phyloP scores from a whole-genome alignment of 1,284 basidiomycete genomes.

The Boletus sp. region DNA sequence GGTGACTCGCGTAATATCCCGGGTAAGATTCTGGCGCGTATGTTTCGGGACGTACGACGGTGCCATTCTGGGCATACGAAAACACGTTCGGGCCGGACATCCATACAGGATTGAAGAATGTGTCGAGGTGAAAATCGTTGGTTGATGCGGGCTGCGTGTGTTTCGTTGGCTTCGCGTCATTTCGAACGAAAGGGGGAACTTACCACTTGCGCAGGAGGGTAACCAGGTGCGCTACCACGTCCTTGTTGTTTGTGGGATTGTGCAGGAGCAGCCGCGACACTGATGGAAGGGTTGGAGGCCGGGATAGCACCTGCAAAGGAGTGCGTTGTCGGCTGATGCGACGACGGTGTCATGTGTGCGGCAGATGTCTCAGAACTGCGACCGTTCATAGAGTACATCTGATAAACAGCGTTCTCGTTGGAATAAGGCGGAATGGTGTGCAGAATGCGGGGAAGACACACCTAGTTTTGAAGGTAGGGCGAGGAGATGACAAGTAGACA shows the following conservation, averaged over 20 bases:
- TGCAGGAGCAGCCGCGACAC: not conserved
- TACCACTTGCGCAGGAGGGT: not conserved
- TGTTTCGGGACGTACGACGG: slow-evolving; percentile 17
- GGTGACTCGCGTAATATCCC: not conserved
- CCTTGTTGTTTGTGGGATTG: not conserved
- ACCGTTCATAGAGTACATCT: not conserved
- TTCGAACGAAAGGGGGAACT: not conserved
- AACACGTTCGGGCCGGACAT: slow-evolving; percentile 26
- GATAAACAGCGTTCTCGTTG: not conserved
- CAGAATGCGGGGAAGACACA: not conserved
- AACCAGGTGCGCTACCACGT: not conserved
- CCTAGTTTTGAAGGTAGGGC: not conserved
- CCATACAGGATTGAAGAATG: slow-evolving; percentile 31
- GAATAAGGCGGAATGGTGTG: slow-evolving; percentile 1
- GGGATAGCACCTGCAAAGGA: not conserved
- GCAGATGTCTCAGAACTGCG: not conserved
- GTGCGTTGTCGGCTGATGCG: not conserved
- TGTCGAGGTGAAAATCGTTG: slow-evolving; percentile 26
- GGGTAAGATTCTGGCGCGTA: slow-evolving; percentile 11
- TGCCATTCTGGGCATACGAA: slow-evolving; percentile 19
- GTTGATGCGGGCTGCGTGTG: not conserved
- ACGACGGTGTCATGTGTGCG: not conserved
- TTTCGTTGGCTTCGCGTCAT: not conserved
- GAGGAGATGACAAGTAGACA: not conserved
- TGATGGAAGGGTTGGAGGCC: not conserved